phyloP scores from a whole-genome alignment of 2,329 filamentous ascomycete genomes.

The Penicillium verrucosum region DNA sequence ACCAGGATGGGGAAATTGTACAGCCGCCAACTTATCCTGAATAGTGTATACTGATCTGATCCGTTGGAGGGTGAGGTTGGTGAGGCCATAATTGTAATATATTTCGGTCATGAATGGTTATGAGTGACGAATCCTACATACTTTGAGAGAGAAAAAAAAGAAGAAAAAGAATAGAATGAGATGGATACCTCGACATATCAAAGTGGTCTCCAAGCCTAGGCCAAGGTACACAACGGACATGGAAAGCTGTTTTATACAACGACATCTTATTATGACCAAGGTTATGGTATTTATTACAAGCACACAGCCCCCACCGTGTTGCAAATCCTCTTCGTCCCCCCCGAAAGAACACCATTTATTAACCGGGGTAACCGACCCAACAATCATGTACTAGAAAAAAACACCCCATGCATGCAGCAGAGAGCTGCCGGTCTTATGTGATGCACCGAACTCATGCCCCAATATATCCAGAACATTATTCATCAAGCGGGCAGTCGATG shows the following conservation, averaged over 20 bases:
- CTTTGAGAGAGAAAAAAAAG: background rate
- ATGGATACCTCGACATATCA: background rate
- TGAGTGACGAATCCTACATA: conserved; percentile 8
- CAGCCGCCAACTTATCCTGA: conserved; percentile 42
- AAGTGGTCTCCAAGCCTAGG: background rate
- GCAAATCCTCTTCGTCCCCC: background rate
- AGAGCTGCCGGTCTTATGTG: conserved; percentile 10
- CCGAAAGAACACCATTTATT: conserved; percentile 3
- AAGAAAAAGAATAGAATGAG: no score
- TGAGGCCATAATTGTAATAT: background rate
- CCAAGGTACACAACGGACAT: background rate
- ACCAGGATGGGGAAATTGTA: conserved; percentile 41
- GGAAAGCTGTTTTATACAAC: background rate
- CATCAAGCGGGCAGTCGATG: conserved; percentile 90
- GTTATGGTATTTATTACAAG: conserved; percentile 2
- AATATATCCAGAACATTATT: conserved; percentile 42
- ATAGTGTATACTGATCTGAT: conserved; percentile 12
- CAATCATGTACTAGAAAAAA: conserved; percentile 27
- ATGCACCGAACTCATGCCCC: background rate
- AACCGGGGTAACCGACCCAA: conserved; percentile 4
- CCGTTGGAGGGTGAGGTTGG: background rate
- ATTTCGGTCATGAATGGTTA: background rate
- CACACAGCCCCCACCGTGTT: background rate
- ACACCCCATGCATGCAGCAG: conserved; percentile 4
- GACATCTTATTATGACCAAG: background rate